A percentile compares a stretch with the other conserved stretches of the same genome.
These are phyloP conservation scores for Agrocybe praecox DNA, from an alignment of 768 basidiomycete genomes.

Conservation along the genomic window DNA sequence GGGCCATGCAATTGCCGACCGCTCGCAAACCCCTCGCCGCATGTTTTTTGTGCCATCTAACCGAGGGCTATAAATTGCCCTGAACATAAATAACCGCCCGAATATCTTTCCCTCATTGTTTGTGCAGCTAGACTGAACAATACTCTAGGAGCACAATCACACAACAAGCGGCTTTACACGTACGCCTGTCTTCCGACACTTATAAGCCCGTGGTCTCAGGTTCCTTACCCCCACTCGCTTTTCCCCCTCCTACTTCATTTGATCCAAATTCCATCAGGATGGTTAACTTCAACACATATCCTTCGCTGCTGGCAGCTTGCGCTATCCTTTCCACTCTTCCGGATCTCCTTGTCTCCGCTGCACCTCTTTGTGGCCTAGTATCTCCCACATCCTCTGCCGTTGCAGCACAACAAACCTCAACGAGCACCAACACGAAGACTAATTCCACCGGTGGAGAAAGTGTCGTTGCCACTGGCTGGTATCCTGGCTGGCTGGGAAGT, in stretches of 20 bases:
- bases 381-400: constrained; percentile 22
- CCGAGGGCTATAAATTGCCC: not conserved
- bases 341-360: not conserved
- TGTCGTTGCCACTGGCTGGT: constrained; percentile 57
- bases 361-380: constrained; percentile 30
- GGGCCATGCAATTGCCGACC: not conserved
- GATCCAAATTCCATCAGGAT: not conserved
- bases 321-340: constrained; percentile 10
- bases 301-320: constrained; percentile 30
- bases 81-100: not conserved
- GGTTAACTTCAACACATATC: not conserved
- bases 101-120: not conserved
- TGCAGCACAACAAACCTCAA: not conserved
- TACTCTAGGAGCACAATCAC: not conserved
- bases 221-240: not conserved
- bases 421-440: not conserved
- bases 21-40: not conserved
- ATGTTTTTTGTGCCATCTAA: not conserved
- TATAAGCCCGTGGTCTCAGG: not conserved
- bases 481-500: constrained; percentile 50
- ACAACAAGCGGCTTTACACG: too few relatives aligned
- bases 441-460: constrained; percentile 21
- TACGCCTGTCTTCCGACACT: not conserved
- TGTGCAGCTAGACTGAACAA: not conserved
- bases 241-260: not conserved